A percentile compares a stretch with the other conserved stretches of the same genome.
phyloP scores from a whole-genome alignment of 345 rosid genomes.

The Odontarrhena argentea region DNA sequence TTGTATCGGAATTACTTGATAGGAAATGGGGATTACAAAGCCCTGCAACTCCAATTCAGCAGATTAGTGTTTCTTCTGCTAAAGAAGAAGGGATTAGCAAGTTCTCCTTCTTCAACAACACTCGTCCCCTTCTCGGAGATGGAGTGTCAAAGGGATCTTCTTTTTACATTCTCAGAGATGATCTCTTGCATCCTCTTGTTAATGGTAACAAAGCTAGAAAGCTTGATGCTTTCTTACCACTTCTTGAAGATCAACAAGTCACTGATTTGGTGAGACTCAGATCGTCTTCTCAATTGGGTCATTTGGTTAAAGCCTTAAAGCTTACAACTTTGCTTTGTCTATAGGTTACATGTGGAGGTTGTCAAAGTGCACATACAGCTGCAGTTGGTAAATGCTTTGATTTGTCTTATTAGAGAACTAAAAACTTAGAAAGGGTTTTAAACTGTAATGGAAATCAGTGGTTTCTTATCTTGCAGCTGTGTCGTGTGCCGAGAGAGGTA shows the following conservation, averaged over 20 bases:
- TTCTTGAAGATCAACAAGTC: conserved; percentile 57
- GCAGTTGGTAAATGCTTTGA: conserved; percentile 62
- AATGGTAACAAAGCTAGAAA: conserved; percentile 95
- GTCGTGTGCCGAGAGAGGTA: conserved; percentile 82
- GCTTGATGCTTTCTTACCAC: conserved; percentile 76
- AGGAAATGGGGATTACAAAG: conserved; percentile 65
- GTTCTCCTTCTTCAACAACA: conserved; percentile 45
- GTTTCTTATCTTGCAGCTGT: conserved; percentile 60
- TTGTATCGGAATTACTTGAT: conserved; percentile 54
- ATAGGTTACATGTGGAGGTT: conserved; percentile 95
- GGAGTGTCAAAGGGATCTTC: conserved; percentile 37
- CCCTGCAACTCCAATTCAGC: conserved; percentile 69
- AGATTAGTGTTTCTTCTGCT: conserved; percentile 46
- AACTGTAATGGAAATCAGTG: conserved; percentile 2
- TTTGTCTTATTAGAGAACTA: not conserved
- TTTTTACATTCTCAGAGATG: conserved; percentile 83
- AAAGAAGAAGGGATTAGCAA: conserved; percentile 34
- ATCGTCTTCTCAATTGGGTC: conserved; percentile 11
- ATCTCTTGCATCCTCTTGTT: conserved; percentile 82
- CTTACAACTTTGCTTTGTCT: conserved; percentile 21
- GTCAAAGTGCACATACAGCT: conserved; percentile 93
- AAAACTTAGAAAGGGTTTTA: not conserved
- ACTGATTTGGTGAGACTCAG: conserved; percentile 77
- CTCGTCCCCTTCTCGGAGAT: conserved; percentile 51
- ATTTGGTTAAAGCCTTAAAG: conserved; percentile 1